Evolutionary conservation across 768 basidiomycete genomes (phyloP).

Genomic region (Tylopilus sp.): DNA sequence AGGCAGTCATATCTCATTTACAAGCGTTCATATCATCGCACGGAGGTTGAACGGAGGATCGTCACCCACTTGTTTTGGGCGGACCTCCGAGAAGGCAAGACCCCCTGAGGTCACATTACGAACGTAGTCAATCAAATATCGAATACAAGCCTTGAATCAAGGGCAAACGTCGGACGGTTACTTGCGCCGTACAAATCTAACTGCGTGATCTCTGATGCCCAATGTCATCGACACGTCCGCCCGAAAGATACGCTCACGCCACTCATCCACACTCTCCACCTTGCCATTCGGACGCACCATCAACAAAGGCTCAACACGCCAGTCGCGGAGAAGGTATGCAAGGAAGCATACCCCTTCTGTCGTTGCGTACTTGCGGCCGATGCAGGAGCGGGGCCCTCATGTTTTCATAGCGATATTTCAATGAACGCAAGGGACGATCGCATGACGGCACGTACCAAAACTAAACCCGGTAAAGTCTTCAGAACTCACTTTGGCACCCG

Average conservation of each 20-base stretch:
- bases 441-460: constrained; percentile 6
- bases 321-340: constrained; percentile 49
- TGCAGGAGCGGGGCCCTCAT: constrained; percentile 46
- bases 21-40: not conserved
- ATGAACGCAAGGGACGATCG: not conserved
- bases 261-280: constrained; percentile 12
- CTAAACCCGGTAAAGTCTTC: constrained; percentile 17
- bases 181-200: constrained; percentile 11
- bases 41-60: not conserved
- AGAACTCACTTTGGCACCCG: not conserved
- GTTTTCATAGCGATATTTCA: too few relatives aligned
- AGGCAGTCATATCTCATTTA: too few relatives aligned
- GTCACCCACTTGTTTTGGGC: not conserved
- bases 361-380: constrained; percentile 52
- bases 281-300: not conserved
- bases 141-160: not conserved
- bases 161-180: too few relatives aligned
- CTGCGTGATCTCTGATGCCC: constrained; percentile 12
- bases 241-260: constrained; percentile 16
- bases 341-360: constrained; percentile 53
- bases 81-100: too few relatives aligned
- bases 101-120: too few relatives aligned
- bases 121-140: not conserved
- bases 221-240: constrained; percentile 10
- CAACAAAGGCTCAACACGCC: constrained; percentile 45